Base-by-base conservation (phyloP, 2,329 filamentous ascomycete species). In the Neonectria hederae region DNA sequence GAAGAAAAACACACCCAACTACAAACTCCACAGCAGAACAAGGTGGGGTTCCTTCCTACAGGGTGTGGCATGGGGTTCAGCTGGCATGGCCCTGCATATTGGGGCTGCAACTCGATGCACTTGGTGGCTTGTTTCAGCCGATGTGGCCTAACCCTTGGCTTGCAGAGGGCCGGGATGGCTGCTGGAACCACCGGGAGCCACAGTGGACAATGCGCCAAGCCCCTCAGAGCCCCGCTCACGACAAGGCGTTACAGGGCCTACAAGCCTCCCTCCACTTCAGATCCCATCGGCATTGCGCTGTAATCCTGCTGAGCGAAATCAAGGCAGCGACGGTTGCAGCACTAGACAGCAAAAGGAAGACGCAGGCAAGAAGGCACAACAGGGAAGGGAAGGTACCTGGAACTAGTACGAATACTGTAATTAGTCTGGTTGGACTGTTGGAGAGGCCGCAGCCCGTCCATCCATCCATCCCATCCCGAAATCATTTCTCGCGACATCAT, bases 101-200 rank as follows among this genome's bases (percentile, higher is more conserved):
- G 30, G 56, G 38, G 30, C 54, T 17, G 24, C 17, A 26, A 10
- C 14, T 30, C 28, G 42, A 48, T 54, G 59, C 51, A 69, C 60
- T 55, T 59, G 60, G 59, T 59, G 67, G 61, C 69, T 49, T 66
- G 71, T 73, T 73, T 73, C 71, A 73, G 69, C 70, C 65, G 59
- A 62, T 59, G 46, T 51, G 54, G 65, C 45, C 59, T 69, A 65
- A 65, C 63, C 64, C 68, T 68, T 72, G 69, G 48, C 69, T 65
- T 65, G 66, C 58, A 46, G 64, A 65, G 57, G 55, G 38, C 28
- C 30, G 49, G 38, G 55, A 26, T 28, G 28, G 42, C 55, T 51
- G 63, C 61, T 65, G 67, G 62, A 64, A 67, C 68, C 60, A 57
- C 45, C 22, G 32, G 46, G 59, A 67, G 69, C 69, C 71, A 71